Base-by-base conservation (phyloP, 306 rosid species). In the Comarum palustre region DNA sequence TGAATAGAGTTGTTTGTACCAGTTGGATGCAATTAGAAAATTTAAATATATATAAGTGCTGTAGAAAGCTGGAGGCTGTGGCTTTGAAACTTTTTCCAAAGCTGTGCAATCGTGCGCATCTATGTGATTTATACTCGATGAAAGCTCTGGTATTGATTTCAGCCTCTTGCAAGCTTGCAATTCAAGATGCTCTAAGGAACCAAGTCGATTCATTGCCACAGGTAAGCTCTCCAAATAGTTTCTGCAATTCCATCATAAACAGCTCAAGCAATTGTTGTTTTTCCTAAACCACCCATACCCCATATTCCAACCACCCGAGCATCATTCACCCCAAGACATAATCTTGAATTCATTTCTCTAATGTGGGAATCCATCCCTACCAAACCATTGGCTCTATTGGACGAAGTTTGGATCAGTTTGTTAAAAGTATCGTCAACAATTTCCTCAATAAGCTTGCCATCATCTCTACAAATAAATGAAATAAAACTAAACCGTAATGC, bases 241-340 rank as follows among this genome's bases (percentile, higher is more conserved):
- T 25, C 62, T 25, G 17, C 62, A 14, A n/a, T n/a, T n/a, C n/a
- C n/a, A n/a, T n/a, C n/a, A n/a, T n/a, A n/a, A n/a, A 31, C 51
- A 14, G 51, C 51, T 46, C 19, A 3, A 46, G 51, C 19, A 14
- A 46, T 46, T 19, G 51, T 46, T 14, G 51, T 14, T 46, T 78
- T 78, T 1, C 82, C 82, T 25, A 79, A 47, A 2, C 82, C 82
- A 9, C 75, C 71, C 82, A 78, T 54, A 78, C n/a, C n/a, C n/a
- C n/a, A n/a, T n/a, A n/a, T 73, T 7, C 82, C 78, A 58, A 73
- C 38, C n/a, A 58, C 34, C 1, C 62, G 66, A 31, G 57, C 47
- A 20, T 52, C 65, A 0, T 31, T 13, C 32, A 19, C 9, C 19
- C 9, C 52, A 17, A 16, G 36, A 22, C 27, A 9, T 7, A 67